A percentile compares a stretch with the other conserved stretches of the same genome.
These are phyloP conservation scores for Tylopilus sp. DNA, from an alignment of 768 basidiomycete genomes.

Conservation along the genomic window DNA sequence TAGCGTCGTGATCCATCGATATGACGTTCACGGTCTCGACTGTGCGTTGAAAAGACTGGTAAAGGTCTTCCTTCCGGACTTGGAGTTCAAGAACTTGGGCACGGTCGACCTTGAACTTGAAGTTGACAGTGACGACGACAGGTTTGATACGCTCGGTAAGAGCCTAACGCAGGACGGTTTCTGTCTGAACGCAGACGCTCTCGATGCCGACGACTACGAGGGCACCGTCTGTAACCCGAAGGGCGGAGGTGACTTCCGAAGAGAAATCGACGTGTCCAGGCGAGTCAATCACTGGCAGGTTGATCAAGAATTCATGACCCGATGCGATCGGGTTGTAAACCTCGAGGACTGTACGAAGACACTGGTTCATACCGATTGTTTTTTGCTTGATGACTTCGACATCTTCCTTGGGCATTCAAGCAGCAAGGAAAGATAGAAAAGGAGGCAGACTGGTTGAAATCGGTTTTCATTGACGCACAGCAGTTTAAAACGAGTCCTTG, in stretches of 20 bases:
- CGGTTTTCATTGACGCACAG: no score
- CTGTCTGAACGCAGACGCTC: slow-evolving; percentile 99
- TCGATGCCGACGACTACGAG: slow-evolving; percentile 99
- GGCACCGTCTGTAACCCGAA: slow-evolving; percentile 99
- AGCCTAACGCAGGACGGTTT: slow-evolving; percentile 97
- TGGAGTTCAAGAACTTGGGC: slow-evolving; percentile 98
- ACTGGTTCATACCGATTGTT: slow-evolving; percentile 64
- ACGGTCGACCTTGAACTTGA: slow-evolving; percentile 99
- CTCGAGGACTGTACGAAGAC: neutral
- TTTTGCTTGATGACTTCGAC: slow-evolving; percentile 86
- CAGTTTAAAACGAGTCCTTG: no score
- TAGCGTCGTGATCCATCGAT: slow-evolving; percentile 91
- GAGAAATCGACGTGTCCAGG: slow-evolving; percentile 99
- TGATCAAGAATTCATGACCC: slow-evolving; percentile 98
- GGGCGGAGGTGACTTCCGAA: slow-evolving; percentile 98
- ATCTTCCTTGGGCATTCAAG: slow-evolving; percentile 89
- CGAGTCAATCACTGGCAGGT: slow-evolving; percentile 99
- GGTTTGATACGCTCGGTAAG: slow-evolving; percentile 99
- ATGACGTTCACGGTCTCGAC: slow-evolving; percentile 98
- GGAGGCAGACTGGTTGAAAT: no score
- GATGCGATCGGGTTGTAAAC: slow-evolving; percentile 5
- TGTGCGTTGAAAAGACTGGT: slow-evolving; percentile 96
- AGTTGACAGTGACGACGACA: slow-evolving; percentile 95
- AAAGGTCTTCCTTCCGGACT: slow-evolving; percentile 93
- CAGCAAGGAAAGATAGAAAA: no score